phyloP scores from a whole-genome alignment of 2,329 filamentous ascomycete genomes.

The Colletotrichum siamense region DNA sequence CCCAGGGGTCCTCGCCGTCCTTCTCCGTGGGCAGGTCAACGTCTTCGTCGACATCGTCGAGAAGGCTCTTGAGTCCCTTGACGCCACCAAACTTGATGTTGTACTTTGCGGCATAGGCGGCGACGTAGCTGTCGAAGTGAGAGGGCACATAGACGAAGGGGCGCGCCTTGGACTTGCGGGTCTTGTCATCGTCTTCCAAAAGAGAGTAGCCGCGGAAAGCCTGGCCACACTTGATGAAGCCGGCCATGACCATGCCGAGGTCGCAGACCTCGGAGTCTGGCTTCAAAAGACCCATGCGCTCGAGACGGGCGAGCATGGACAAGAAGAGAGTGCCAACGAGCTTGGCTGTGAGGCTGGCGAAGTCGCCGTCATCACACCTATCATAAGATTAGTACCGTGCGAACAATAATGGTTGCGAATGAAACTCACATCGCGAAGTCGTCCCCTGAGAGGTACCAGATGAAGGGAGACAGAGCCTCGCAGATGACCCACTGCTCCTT shows the following conservation, averaged over 20 bases:
- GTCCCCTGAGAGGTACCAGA: constrained; percentile 22
- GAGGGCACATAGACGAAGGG: constrained; percentile 24
- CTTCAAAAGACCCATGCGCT: constrained; percentile 34
- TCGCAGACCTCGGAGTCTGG: constrained; percentile 39
- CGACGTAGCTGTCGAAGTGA: constrained; percentile 34
- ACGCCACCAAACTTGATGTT: constrained; percentile 34
- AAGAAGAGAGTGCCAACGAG: constrained; percentile 39
- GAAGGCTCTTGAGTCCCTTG: constrained; percentile 26
- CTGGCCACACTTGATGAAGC: constrained; percentile 32
- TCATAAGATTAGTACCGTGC: background rate
- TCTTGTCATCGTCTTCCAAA: constrained; percentile 19
- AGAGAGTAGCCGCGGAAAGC: constrained; percentile 16
- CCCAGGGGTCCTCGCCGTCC: constrained; percentile 31
- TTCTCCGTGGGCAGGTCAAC: constrained; percentile 28
- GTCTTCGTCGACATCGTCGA: constrained; percentile 22
- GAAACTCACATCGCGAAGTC: constrained; percentile 3
- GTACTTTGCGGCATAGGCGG: constrained; percentile 38
- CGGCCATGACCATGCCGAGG: constrained; percentile 41
- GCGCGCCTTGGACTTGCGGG: constrained; percentile 22
- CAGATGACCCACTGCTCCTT: constrained; percentile 46
- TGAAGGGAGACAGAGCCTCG: constrained; percentile 38
- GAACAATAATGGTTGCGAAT: background rate
- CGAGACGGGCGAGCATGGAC: constrained; percentile 41
- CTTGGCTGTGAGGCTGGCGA: constrained; percentile 30
- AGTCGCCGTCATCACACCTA: constrained; percentile 11